These are phyloP conservation scores for Cordyceps cicadae DNA, from an alignment of 2,329 filamentous ascomycete species.

Conservation along the genomic window DNA sequence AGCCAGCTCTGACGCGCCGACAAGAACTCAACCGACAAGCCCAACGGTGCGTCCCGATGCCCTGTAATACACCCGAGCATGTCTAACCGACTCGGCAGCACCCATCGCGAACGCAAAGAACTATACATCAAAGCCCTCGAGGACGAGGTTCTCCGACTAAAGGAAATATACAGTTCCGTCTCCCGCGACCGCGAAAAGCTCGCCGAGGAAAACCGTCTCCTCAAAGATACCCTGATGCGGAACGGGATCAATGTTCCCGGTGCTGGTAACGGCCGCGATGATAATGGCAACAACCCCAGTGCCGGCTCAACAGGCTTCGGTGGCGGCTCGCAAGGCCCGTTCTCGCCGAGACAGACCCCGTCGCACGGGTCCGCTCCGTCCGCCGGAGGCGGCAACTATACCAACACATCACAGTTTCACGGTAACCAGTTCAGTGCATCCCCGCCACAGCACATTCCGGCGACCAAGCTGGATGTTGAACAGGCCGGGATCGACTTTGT, in stretches of 20 bases:
- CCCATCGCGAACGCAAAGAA: slow-evolving; percentile 93
- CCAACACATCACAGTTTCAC: background rate
- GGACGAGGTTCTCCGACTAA: slow-evolving; percentile 79
- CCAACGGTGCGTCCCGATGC: slow-evolving; percentile 59
- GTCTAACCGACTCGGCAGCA: slow-evolving; percentile 43
- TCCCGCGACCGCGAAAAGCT: slow-evolving; percentile 69
- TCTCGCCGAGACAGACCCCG: slow-evolving; percentile 38
- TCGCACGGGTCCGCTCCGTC: slow-evolving; percentile 35
- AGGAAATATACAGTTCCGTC: slow-evolving; percentile 70
- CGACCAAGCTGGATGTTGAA: slow-evolving; percentile 57
- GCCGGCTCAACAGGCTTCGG: slow-evolving; percentile 27
- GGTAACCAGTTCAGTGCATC: slow-evolving; percentile 24
- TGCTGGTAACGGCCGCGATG: slow-evolving; percentile 24
- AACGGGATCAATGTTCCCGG: slow-evolving; percentile 36
- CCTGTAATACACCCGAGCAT: background rate
- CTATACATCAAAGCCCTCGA: slow-evolving; percentile 91
- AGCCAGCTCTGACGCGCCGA: slow-evolving; percentile 81
- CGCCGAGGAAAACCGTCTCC: slow-evolving; percentile 68
- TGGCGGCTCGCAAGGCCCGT: slow-evolving; percentile 21
- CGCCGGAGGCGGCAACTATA: slow-evolving; percentile 14
- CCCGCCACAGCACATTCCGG: slow-evolving; percentile 21
- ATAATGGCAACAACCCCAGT: slow-evolving; percentile 38
- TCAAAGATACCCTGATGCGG: slow-evolving; percentile 51
- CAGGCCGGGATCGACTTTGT: slow-evolving; percentile 85
- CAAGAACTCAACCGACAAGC: slow-evolving; percentile 95